Base-by-base conservation (phyloP, 2,329 filamentous ascomycete species). In the Sporothrix pseudoabietina region DNA sequence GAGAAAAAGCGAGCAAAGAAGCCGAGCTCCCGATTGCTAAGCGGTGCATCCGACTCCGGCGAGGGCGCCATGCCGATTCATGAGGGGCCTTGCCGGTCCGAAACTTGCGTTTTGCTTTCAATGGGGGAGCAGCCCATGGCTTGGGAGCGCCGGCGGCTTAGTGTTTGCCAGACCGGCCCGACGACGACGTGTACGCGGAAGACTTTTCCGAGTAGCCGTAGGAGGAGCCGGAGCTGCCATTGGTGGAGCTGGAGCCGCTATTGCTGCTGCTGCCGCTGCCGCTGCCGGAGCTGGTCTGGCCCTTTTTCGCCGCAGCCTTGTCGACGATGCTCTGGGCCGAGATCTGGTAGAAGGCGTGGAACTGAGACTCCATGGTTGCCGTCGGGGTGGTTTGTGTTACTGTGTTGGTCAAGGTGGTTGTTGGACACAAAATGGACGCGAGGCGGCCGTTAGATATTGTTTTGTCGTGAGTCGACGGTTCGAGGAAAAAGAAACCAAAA, bases 321-420 rank as follows among this genome's bases (percentile, higher is more conserved):
- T 72, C 61, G 49, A 57, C 71, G 12, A 68, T 55, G 71, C 35
- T 59, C 59, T 72, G 71, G 4, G 47, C 71, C 14, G 59, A 44
- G 71, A 72, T 22, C 32, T 72, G 71, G 61, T 72, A 72, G 61
- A 72, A 66, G 7, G 35, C 71, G 61, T 55, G 49, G 61, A 55
- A 57, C 35, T 68, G 71, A 44, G 71, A 72, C 61, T 72, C 71
- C 71, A 72, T 72, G 49, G 7, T 61, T 26, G 22, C 63, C n/a
- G 35, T 44, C 9, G 47, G 9, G 7, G 16, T 65, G n/a, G 26
- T 26, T 26, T 32, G 41, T 9, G 14, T 7, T 3, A 47, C 7
- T 39, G 14, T 39, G 57, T 61, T 47, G 32, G 32, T 61, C 3
- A 22, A 2, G 12, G 16, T 61, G 57, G 39, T 66, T 65, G 35